These are phyloP conservation scores for Chrysopogon serrulatus DNA, from an alignment of 176 grass and related monocot species.

Conservation along the genomic window DNA sequence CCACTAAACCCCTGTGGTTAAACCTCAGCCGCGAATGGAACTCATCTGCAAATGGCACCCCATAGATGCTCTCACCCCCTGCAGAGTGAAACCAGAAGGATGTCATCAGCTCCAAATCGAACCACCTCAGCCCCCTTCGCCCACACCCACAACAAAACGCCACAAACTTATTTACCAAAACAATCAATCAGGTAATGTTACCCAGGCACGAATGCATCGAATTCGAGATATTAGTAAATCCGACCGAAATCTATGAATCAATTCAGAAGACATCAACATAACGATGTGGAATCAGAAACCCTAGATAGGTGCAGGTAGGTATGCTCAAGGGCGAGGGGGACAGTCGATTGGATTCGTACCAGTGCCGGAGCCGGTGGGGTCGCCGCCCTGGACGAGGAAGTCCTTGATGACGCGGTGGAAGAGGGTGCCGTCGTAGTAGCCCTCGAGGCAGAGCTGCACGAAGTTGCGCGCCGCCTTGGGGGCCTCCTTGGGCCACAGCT, in stretches of 20 bases:
- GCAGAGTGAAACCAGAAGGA: not conserved
- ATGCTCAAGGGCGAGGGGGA: not conserved
- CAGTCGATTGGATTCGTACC: slow-evolving; percentile 18
- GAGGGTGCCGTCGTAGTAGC: slow-evolving; percentile 84
- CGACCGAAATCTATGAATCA: not conserved
- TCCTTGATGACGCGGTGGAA: slow-evolving; percentile 93
- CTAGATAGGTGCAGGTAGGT: not conserved
- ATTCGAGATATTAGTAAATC: not conserved
- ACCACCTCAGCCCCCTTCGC: not conserved
- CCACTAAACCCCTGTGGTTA: slow-evolving; percentile 94
- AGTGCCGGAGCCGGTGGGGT: slow-evolving; percentile 75
- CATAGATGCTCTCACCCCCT: slow-evolving; percentile 97
- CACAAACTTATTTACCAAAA: not conserved
- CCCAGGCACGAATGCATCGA: not conserved
- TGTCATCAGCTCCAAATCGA: slow-evolving; percentile 4
- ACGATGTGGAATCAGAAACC: slow-evolving; percentile 17
- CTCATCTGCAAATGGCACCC: slow-evolving; percentile 74
- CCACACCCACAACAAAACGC: not conserved
- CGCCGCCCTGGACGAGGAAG: slow-evolving; percentile 90
- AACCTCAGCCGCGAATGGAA: slow-evolving; percentile 90
- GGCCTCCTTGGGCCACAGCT: slow-evolving; percentile 95
- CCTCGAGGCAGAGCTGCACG: slow-evolving; percentile 91
- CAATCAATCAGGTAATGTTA: not conserved
- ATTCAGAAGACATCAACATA: not conserved
- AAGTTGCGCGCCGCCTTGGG: slow-evolving; percentile 93